phyloP scores from a whole-genome alignment of 73 alveolate species.

The Tetrahymena thermophila region DNA sequence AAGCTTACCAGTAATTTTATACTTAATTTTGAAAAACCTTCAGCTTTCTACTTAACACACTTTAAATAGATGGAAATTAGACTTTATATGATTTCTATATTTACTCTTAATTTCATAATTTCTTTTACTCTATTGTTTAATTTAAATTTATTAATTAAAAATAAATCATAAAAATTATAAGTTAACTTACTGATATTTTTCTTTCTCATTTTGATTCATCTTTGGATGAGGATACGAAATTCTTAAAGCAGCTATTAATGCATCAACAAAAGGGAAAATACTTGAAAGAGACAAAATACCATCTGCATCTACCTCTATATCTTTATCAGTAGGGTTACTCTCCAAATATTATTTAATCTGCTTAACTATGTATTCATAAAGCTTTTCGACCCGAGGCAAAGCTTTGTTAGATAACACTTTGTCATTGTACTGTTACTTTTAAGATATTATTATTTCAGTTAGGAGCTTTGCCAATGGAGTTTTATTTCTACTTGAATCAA shows the following conservation, averaged over 20 bases:
- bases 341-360: background rate
- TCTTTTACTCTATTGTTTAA: background rate
- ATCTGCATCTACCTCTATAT: background rate
- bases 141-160: background rate
- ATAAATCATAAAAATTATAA: background rate
- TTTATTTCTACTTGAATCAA: background rate
- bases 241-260: background rate
- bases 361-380: background rate
- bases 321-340: background rate
- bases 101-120: background rate
- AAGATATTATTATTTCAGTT: background rate
- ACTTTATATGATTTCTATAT: background rate
- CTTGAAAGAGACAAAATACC: background rate
- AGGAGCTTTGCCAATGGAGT: background rate
- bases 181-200: background rate
- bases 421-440: background rate
- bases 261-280: background rate
- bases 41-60: background rate
- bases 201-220: background rate
- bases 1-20: background rate
- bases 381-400: background rate
- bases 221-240: background rate
- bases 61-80: background rate
- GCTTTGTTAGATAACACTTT: background rate
- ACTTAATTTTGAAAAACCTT: background rate